These are phyloP conservation scores for Perilla frutescens DNA, from an alignment of 257 asterid genomes.

Conservation along the genomic window DNA sequence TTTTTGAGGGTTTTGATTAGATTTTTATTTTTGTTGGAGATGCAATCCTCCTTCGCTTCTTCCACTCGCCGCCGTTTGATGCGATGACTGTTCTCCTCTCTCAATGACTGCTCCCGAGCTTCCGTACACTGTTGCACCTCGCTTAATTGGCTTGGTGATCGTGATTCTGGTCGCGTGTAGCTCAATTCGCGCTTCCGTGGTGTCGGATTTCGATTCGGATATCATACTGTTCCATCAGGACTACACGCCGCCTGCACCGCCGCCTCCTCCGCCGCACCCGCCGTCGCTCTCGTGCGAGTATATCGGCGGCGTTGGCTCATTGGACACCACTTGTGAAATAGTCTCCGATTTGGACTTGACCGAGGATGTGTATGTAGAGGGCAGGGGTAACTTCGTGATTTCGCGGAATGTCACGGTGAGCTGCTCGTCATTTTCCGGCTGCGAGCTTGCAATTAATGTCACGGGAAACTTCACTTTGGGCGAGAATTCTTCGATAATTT, in stretches of 20 bases:
- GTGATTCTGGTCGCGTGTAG: slow-evolving; percentile 33
- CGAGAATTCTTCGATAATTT: slow-evolving; percentile 58
- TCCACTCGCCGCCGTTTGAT: slow-evolving; percentile 35
- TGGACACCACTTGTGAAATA: slow-evolving; percentile 85
- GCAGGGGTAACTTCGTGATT: slow-evolving; percentile 81
- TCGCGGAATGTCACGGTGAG: slow-evolving; percentile 66
- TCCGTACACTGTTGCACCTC: slow-evolving; percentile 27
- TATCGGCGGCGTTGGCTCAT: slow-evolving; percentile 93
- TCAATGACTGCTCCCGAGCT: slow-evolving; percentile 52
- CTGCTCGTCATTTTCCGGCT: slow-evolving; percentile 72
- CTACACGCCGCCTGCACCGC: slow-evolving; percentile 99
- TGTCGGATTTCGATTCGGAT: slow-evolving; percentile 55
- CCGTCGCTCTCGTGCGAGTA: slow-evolving; percentile 83
- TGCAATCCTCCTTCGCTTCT: slow-evolving; percentile 48
- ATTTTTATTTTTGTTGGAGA: slow-evolving; percentile 33
- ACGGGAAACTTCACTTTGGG: slow-evolving; percentile 78
- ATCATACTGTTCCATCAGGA: slow-evolving; percentile 69
- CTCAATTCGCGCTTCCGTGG: slow-evolving; percentile 38
- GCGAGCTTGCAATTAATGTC: slow-evolving; percentile 79
- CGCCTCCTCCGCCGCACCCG: slow-evolving; percentile 98
- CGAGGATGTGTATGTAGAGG: slow-evolving; percentile 71
- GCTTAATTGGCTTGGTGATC: slow-evolving; percentile 32
- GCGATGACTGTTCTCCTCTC: slow-evolving; percentile 62
- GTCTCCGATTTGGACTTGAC: slow-evolving; percentile 71
- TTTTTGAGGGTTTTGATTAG: slow-evolving; percentile 36